These are phyloP conservation scores for Candida maltosa DNA, from an alignment of 805 yeast species.

Conservation along the genomic window DNA sequence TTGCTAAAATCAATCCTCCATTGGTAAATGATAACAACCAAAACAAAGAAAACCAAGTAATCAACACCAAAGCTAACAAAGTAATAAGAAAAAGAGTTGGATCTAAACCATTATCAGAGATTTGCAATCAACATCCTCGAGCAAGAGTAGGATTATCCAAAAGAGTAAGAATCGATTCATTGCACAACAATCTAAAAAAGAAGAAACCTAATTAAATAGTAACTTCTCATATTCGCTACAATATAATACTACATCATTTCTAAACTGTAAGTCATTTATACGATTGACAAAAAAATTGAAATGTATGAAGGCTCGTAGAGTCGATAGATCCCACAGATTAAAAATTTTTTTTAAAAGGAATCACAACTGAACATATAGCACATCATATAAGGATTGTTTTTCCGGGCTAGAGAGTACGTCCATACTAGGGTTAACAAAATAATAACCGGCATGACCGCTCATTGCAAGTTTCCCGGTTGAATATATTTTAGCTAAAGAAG, in stretches of 20 bases:
- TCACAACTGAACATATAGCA: slow-evolving; percentile 17
- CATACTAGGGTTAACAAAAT: slow-evolving; percentile 17
- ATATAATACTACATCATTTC: not conserved
- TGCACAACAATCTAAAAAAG: slow-evolving; percentile 16
- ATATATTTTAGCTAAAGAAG: slow-evolving; percentile 10
- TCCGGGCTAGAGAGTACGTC: slow-evolving; percentile 28
- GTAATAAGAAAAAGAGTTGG: slow-evolving; percentile 3
- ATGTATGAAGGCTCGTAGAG: slow-evolving; percentile 14
- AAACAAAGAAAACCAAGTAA: no score
- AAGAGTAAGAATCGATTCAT: slow-evolving; percentile 19
- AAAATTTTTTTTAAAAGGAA: slow-evolving; percentile 10
- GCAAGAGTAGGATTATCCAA: slow-evolving; percentile 25
- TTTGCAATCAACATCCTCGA: slow-evolving; percentile 4
- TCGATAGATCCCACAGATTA: slow-evolving; percentile 9
- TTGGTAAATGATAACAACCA: no score
- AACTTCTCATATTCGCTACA: not conserved
- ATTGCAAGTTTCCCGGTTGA: slow-evolving; percentile 18
- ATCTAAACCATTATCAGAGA: slow-evolving; percentile 5
- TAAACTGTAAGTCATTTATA: not conserved
- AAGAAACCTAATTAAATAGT: no score
- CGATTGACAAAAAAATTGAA: no score
- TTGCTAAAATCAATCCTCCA: no score
- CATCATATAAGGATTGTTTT: slow-evolving; percentile 15
- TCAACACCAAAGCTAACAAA: no score
- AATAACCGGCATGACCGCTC: slow-evolving; percentile 20